These are phyloP conservation scores for Fusarium sp. DNA, from an alignment of 2,329 filamentous ascomycete species.

Conservation along the genomic window DNA sequence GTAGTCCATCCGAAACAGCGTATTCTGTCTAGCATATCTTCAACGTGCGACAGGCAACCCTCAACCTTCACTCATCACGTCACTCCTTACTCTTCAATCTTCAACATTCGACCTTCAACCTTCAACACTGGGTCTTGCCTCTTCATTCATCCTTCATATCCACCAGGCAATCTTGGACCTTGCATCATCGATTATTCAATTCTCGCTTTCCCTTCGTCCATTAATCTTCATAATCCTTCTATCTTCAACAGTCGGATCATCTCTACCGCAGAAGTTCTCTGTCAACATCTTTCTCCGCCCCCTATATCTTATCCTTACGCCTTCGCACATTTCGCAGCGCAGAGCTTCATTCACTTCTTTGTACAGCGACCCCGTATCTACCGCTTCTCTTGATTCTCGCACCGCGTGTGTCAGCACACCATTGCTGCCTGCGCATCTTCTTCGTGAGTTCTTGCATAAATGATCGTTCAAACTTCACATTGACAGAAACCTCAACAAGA, in stretches of 20 bases:
- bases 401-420: no score
- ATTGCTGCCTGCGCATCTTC: background rate
- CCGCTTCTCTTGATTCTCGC: background rate
- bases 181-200: background rate
- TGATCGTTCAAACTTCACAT: background rate
- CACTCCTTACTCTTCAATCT: background rate
- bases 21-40: background rate
- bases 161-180: background rate
- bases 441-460: no score
- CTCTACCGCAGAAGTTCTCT: background rate
- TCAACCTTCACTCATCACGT: background rate
- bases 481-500: background rate
- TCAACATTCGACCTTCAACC: background rate
- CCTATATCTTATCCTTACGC: fast-evolving
- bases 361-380: background rate
- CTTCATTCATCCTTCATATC: background rate
- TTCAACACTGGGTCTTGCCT: background rate
- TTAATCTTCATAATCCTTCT: no score
- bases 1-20: background rate
- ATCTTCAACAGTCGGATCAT: background rate
- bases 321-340: background rate
- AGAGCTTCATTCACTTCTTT: no score
- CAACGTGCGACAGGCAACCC: no score
- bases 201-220: background rate
- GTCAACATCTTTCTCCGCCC: background rate